Conservation (phyloP, 2,329 filamentous ascomycete species). For the Paradendryphiella salina region DNA sequence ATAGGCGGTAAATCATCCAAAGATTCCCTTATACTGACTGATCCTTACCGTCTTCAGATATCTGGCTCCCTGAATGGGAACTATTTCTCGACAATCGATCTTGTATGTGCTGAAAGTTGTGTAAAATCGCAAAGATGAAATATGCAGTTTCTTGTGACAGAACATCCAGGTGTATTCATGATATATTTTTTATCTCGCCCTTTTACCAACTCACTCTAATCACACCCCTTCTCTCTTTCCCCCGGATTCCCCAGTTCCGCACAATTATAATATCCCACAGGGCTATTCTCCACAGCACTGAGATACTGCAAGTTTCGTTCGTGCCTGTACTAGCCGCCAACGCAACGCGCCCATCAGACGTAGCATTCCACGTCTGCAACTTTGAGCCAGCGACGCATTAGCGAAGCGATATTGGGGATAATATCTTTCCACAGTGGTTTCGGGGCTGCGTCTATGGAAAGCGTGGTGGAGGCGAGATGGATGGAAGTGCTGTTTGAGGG, state of each 20-base stretch:
- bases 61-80: too few relatives aligned
- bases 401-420: slow-evolving; percentile 32
- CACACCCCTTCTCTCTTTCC: slow-evolving; percentile 39
- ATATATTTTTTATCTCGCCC: too few relatives aligned
- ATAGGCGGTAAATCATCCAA: too few relatives aligned
- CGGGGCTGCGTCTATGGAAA: slow-evolving; percentile 39
- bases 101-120: too few relatives aligned
- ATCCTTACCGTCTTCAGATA: too few relatives aligned
- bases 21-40: too few relatives aligned
- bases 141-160: too few relatives aligned
- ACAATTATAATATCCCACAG: slow-evolving; percentile 40
- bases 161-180: too few relatives aligned
- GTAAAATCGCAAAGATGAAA: too few relatives aligned
- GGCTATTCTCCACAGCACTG: slow-evolving; percentile 36
- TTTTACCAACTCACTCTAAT: too few relatives aligned
- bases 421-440: slow-evolving; percentile 42
- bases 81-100: too few relatives aligned
- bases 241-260: slow-evolving; percentile 37
- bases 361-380: slow-evolving; percentile 33
- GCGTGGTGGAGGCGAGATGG: slow-evolving; percentile 30
- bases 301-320: slow-evolving; percentile 40
- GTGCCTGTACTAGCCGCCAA: slow-evolving; percentile 5
- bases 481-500: slow-evolving; percentile 28
- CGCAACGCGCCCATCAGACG: slow-evolving; percentile 37
- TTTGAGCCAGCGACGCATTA: slow-evolving; percentile 27